A percentile compares a stretch with the other conserved stretches of the same genome.
phyloP scores from a whole-genome alignment of 257 asterid species.

The Paraleonurus japonicus region DNA sequence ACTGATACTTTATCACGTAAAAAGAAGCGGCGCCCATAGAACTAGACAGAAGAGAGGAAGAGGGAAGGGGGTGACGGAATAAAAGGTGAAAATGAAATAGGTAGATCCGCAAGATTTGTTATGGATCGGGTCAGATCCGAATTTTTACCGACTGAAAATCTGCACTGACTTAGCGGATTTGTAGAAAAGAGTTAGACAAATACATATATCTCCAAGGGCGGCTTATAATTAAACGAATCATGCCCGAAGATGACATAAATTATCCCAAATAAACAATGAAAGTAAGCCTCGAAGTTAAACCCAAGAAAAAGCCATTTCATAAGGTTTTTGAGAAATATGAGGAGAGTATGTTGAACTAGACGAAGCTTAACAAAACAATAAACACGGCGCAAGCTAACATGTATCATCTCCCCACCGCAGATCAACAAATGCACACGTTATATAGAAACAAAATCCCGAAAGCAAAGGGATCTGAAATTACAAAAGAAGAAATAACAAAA shows the following conservation, averaged over 20 bases:
- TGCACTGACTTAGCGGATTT: background rate
- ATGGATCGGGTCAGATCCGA: background rate
- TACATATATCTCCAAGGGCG: background rate
- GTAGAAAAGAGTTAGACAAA: background rate
- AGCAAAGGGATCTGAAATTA: background rate
- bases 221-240: background rate
- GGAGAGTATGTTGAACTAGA: background rate
- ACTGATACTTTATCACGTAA: too few species aligned
- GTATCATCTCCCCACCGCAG: background rate
- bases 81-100: background rate
- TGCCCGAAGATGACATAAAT: background rate
- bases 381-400: background rate
- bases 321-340: background rate
- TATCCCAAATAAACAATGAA: background rate
- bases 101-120: background rate
- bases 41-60: too few species aligned
- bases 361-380: background rate
- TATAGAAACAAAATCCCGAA: background rate
- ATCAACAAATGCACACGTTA: background rate
- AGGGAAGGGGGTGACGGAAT: too few species aligned
- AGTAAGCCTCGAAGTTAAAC: background rate
- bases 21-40: too few species aligned
- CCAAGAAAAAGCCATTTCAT: background rate
- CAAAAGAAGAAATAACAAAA: background rate
- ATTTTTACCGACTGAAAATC: background rate